phyloP scores from a whole-genome alignment of 495 filamentous ascomycete species.

The Penicillium bovifimosum region DNA sequence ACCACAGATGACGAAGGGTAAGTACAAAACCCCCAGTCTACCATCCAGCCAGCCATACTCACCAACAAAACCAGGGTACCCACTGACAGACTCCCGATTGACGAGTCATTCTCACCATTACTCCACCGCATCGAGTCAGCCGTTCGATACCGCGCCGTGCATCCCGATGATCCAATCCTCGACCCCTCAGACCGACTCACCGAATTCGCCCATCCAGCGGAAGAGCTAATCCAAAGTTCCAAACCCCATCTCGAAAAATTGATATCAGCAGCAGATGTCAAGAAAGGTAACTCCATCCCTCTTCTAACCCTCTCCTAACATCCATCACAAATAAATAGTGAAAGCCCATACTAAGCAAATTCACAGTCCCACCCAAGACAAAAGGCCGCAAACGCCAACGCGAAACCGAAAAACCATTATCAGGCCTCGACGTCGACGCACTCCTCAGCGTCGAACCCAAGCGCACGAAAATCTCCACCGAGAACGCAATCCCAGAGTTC shows the following conservation, averaged over 20 bases:
- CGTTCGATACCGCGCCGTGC: conserved; percentile 71
- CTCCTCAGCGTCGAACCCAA: conserved; percentile 59
- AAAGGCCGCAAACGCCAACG: conserved; percentile 65
- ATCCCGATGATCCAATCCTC: conserved; percentile 63
- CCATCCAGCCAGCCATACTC: neutral
- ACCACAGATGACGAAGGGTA: conserved; percentile 68
- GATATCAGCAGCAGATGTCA: conserved; percentile 68
- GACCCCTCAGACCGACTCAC: conserved; percentile 62
- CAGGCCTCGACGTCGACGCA: conserved; percentile 79
- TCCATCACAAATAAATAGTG: no score
- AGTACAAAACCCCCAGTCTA: conserved; percentile 7
- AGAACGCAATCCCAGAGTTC: conserved; percentile 89
- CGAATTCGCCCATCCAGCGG: conserved; percentile 69
- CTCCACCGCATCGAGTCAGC: conserved; percentile 85
- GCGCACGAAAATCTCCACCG: conserved; percentile 58
- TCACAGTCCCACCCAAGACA: conserved; percentile 73
- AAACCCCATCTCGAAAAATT: conserved; percentile 55
- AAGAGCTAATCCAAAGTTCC: conserved; percentile 54
- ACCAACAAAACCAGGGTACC: conserved; percentile 46
- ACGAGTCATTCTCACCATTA: conserved; percentile 87
- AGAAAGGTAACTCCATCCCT: conserved; percentile 83
- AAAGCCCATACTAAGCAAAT: neutral
- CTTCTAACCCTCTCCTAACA: no score
- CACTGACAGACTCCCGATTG: conserved; percentile 68
- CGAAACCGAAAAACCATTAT: conserved; percentile 75